phyloP scores from a whole-genome alignment of 2,329 filamentous ascomycete genomes.

The Verticillium zaregamsianum region DNA sequence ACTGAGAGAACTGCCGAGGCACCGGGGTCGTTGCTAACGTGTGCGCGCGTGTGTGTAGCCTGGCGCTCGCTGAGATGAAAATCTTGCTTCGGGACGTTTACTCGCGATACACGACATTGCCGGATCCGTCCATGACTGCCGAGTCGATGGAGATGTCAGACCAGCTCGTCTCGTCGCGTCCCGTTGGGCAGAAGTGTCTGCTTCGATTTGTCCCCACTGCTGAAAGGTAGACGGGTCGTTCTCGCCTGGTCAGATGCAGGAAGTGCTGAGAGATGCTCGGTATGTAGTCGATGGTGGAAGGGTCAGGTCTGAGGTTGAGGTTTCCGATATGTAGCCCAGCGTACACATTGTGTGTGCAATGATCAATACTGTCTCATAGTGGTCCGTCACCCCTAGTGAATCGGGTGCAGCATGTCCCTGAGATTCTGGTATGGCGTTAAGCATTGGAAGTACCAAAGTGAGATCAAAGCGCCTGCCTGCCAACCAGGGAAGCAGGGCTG shows the following conservation, averaged over 20 bases:
- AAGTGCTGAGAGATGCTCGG: background rate
- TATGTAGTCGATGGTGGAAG: background rate
- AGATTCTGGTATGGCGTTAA: background rate
- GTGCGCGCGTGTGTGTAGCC: slow-evolving; percentile 13
- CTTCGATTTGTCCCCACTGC: slow-evolving; percentile 40
- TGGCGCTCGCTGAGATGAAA: slow-evolving; percentile 67
- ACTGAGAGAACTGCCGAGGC: background rate
- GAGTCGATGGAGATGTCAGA: slow-evolving; percentile 62
- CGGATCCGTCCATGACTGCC: slow-evolving; percentile 48
- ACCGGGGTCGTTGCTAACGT: slow-evolving; percentile 21
- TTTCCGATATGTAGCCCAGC: no score
- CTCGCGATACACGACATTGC: slow-evolving; percentile 49
- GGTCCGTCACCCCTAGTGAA: background rate
- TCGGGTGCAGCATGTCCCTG: background rate
- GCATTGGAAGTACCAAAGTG: background rate
- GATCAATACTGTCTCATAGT: no score
- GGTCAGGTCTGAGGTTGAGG: background rate
- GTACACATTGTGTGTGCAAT: no score
- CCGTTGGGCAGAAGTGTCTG: slow-evolving; percentile 54
- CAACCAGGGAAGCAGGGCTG: background rate
- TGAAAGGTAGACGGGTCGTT: background rate
- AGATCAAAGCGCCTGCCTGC: background rate
- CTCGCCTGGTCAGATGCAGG: background rate
- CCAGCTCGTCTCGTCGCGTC: slow-evolving; percentile 63
- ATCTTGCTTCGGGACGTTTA: slow-evolving; percentile 60